Conservation (phyloP, 1,139 yeast genomes). For the Debaryomyces udenii region DNA sequence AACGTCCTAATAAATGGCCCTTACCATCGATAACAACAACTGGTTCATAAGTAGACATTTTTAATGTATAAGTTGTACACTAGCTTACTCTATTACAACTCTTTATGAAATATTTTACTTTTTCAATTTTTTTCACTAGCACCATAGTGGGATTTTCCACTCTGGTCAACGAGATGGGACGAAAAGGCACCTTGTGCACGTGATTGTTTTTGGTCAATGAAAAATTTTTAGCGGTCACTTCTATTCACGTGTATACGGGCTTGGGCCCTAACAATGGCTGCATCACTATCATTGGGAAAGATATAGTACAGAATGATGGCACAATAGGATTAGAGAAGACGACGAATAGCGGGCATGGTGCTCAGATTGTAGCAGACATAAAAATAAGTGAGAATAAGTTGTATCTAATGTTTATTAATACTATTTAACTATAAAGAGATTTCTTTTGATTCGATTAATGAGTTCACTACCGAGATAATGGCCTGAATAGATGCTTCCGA, state of each 20-base stretch:
- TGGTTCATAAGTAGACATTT: slow-evolving; percentile 91
- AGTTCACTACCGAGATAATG: slow-evolving; percentile 45
- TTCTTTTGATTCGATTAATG: slow-evolving; percentile 32
- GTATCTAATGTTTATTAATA: too few relatives aligned
- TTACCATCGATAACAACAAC: slow-evolving; percentile 98
- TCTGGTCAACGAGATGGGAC: slow-evolving; percentile 6
- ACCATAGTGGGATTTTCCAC: slow-evolving; percentile 1
- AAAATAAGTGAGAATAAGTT: too few relatives aligned
- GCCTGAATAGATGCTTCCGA: slow-evolving; percentile 53
- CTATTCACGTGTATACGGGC: too few relatives aligned
- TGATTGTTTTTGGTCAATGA: too few relatives aligned
- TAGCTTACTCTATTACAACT: slow-evolving; percentile 5
- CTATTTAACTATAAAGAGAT: slow-evolving; percentile 16
- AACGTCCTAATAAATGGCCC: slow-evolving; percentile 99
- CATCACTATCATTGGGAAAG: too few relatives aligned
- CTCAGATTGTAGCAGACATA: too few relatives aligned
- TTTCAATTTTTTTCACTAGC: slow-evolving; percentile 5
- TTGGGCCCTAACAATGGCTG: too few relatives aligned
- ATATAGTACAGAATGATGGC: too few relatives aligned
- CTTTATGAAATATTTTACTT: slow-evolving; percentile 6
- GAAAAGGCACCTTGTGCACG: not conserved
- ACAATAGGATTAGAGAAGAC: too few relatives aligned
- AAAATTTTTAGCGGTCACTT: too few relatives aligned
- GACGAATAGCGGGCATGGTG: too few relatives aligned
- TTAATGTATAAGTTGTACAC: slow-evolving; percentile 11